Base-by-base conservation (phyloP, 2,329 filamentous ascomycete species). In the Colletotrichum costaricense region DNA sequence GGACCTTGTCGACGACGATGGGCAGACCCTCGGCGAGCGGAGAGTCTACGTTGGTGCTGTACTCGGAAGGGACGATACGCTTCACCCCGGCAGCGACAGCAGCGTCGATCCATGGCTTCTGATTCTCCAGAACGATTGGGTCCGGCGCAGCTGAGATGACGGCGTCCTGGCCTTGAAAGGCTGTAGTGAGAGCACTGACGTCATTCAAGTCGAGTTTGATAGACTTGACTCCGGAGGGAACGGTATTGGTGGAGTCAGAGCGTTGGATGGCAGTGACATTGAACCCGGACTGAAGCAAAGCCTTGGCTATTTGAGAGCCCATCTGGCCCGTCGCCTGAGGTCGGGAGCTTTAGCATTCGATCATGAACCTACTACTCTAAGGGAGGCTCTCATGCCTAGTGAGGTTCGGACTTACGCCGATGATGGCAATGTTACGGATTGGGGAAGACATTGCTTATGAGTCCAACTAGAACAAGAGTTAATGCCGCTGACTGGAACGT, bases 131-230 rank as follows among this genome's bases (percentile, higher is more conserved):
- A 5, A 76, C 63, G 14, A 68, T 70, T 9, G 74, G 55, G 7
- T 87, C 77, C 19, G 82, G 84, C 22, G 89, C 81, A 1, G 85
- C 81, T 16, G 84, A 86, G 33, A 91, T 80, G 19, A 92, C 83
- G 0, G 87, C 90, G 72, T 92, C 90, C 69, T 90, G 86, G 57
- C 86, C 89, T 59, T 84, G 76, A 57, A 93, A 86, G 0, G 87
- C 88, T 0, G 82, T 75, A 0, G 80, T 84, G n/a, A 93, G 84
- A 19, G 86, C 86, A 0, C 84, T 78, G 3, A 86, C 78, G 7
- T 69, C 66, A 24, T 59, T 64, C 60, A 82, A 81, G 76, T 84
- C 85, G 33, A 83, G 79, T 26, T 83, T 78, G 4, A 79, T 73
- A n/a, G 82, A 80, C 4, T 80, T 78, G 19, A 75, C 76, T 11